Evolutionary conservation across 2,329 filamentous ascomycete genomes (phyloP).

Genomic region (Exophiala phaeomuriformis): DNA sequence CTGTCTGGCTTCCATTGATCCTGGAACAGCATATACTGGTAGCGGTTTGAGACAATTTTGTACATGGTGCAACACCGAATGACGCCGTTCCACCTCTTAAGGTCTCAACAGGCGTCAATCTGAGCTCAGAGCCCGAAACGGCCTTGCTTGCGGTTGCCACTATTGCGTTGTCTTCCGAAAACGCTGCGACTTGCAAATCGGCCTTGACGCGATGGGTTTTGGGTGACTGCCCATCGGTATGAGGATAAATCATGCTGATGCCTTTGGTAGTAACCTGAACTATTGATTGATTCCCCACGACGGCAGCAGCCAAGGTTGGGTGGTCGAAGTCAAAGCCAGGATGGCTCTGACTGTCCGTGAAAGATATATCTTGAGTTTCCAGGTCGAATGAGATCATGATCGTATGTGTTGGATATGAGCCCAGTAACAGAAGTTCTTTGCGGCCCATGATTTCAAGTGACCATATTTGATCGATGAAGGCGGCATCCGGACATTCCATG

Average conservation of each 20-base stretch:
- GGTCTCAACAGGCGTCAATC: conserved; percentile 1
- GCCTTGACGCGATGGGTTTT: not conserved
- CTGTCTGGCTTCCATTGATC: conserved; percentile 7
- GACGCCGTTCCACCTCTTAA: not conserved
- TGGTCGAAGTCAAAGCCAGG: conserved; percentile 37
- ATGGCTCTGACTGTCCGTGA: conserved; percentile 33
- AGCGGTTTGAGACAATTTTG: conserved; percentile 2
- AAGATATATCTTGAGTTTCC: conserved; percentile 35
- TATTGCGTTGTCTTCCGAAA: conserved; percentile 4
- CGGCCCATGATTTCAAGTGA: conserved; percentile 33
- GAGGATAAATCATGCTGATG: conserved; percentile 15
- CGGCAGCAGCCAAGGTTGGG: conserved; percentile 41
- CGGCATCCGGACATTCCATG: conserved; percentile 36
- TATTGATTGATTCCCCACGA: conserved; percentile 32
- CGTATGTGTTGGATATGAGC: conserved; percentile 38
- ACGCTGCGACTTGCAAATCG: not conserved
- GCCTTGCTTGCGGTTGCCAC: conserved; percentile 5
- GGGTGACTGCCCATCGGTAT: not conserved
- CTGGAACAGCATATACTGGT: conserved; percentile 11
- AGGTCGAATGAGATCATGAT: conserved; percentile 35
- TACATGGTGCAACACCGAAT: not conserved
- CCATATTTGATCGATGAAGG: conserved; percentile 40
- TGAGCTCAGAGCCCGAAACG: conserved; percentile 8
- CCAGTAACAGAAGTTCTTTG: conserved; percentile 35
- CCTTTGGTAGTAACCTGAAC: conserved; percentile 37